Conservation (phyloP, 352 stramenopile species). For the Peronospora tabacina region DNA sequence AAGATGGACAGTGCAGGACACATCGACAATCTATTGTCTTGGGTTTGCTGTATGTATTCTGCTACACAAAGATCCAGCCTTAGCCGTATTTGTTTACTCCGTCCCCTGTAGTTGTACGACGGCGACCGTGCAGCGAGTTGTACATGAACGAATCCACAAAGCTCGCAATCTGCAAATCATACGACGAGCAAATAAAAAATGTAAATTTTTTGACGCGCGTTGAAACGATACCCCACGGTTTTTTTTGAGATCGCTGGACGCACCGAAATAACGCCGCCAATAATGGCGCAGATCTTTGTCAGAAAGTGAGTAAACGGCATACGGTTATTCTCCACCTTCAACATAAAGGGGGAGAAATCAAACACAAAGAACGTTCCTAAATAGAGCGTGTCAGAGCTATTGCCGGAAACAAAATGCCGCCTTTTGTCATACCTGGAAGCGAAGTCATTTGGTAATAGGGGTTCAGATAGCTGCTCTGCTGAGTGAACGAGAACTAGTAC, state of each 20-base stretch:
- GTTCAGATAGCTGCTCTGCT: conserved; percentile 70
- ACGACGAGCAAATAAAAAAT: background rate
- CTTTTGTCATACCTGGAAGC: conserved; percentile 37
- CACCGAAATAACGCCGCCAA: conserved; percentile 79
- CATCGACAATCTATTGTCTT: conserved; percentile 20
- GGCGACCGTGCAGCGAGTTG: conserved; percentile 64
- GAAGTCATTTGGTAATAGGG: conserved; percentile 55
- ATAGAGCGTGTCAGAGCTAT: conserved; percentile 1
- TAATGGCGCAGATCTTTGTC: conserved; percentile 78
- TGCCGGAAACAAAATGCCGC: background rate
- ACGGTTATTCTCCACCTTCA: conserved; percentile 77
- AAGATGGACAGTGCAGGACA: background rate
- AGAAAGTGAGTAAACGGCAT: conserved; percentile 79
- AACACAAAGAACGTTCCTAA: conserved; percentile 83
- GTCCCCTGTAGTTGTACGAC: conserved; percentile 22
- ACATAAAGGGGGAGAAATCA: conserved; percentile 79
- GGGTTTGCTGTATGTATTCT: conserved; percentile 5
- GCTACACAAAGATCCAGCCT: background rate
- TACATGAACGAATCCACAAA: conserved; percentile 86
- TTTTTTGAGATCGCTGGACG: conserved; percentile 12
- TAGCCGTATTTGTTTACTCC: conserved; percentile 32
- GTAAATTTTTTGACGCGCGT: background rate
- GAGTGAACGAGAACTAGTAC: conserved; percentile 71
- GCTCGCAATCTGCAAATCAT: conserved; percentile 54
- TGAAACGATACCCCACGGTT: background rate